These are phyloP conservation scores for Cryptococcus jaspeensis DNA, from an alignment of 1,284 basidiomycete genomes.

Conservation along the genomic window DNA sequence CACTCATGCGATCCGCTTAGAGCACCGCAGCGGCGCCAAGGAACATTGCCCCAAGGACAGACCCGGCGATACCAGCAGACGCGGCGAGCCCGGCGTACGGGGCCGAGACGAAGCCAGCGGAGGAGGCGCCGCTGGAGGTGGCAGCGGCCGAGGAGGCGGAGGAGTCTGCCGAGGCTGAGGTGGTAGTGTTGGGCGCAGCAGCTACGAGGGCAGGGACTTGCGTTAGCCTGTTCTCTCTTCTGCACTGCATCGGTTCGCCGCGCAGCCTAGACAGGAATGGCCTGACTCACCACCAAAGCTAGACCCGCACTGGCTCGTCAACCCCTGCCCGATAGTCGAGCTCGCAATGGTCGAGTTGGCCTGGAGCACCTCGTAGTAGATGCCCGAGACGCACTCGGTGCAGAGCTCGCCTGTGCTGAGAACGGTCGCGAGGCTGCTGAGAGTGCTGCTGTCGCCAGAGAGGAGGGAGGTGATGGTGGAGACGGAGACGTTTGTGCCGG, in stretches of 20 bases:
- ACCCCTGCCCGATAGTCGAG: constrained; percentile 25
- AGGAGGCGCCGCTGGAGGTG: constrained; percentile 10
- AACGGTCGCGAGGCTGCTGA: constrained; percentile 15
- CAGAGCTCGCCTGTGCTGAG: constrained; percentile 36
- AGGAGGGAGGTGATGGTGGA: constrained; percentile 30
- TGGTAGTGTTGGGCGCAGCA: constrained; percentile 18
- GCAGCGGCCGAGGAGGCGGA: constrained; percentile 15
- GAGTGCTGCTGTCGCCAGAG: constrained; percentile 13
- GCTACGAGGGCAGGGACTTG: not conserved
- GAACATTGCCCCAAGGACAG: constrained; percentile 17
- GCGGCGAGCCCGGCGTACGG: constrained; percentile 13
- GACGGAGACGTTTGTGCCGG: constrained; percentile 26
- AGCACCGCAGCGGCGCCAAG: constrained; percentile 23
- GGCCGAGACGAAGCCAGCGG: constrained; percentile 10
- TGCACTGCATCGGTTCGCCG: not conserved
- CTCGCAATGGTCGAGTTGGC: constrained; percentile 35
- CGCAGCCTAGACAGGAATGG: not conserved
- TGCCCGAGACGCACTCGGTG: constrained; percentile 41
- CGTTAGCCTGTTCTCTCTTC: not conserved
- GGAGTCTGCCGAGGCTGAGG: constrained; percentile 12
- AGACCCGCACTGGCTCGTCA: constrained; percentile 36
- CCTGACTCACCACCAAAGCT: constrained; percentile 39
- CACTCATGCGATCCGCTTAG: constrained; percentile 2
- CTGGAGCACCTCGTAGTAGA: constrained; percentile 37
- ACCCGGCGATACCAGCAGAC: constrained; percentile 9